Base-by-base conservation (phyloP, 140 eudicot species). In the Anethum foeniculum region DNA sequence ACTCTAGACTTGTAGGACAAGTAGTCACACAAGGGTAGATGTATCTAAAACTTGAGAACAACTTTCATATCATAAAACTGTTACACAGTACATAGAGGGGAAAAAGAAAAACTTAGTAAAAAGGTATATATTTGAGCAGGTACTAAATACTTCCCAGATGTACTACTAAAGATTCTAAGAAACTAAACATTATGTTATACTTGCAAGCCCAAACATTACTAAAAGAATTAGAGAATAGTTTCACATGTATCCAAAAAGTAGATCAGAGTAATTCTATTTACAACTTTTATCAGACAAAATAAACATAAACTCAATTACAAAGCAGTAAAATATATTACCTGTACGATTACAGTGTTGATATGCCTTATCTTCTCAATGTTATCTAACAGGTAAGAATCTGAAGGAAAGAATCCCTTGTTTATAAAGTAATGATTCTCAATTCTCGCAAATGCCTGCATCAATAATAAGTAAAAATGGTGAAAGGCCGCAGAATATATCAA, bases 381-480 rank as follows among this genome's bases (percentile, higher is more conserved):
- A 80, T 95, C 99, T 85, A 95, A 84, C 83, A 95, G 92, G 86
- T 84, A 89, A 0, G 99, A 90, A 71, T 95, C 99, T 44, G 97
- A 84, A 51, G 95, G 84, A 71, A 95, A 89, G 87, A 95, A 95
- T n/a, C 99, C 99, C 84, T 87, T 95, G 85, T 92, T 95, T 68
- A 85, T 71, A 81, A 95, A 95, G 89, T 92, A 95, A 85, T 95
- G 99, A 81, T 95, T 95, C 86, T 95, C 99, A 80, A 95, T 92
- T 86, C 99, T 93, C 52, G 99, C 97, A 80, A 95, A 95, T 73
- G 99, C 99, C 99, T 95, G 93, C 39, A 83, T 18, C 38, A 82
- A 69, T 32, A 79, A 52, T 2, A 48, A 52, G n/a, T 32, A 9
- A n/a, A 75, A 15, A 44, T 48, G 23, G 65, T 41, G n/a, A 19